Conservation (phyloP, 768 basidiomycete species). For the Neoboletus subvelutipes region DNA sequence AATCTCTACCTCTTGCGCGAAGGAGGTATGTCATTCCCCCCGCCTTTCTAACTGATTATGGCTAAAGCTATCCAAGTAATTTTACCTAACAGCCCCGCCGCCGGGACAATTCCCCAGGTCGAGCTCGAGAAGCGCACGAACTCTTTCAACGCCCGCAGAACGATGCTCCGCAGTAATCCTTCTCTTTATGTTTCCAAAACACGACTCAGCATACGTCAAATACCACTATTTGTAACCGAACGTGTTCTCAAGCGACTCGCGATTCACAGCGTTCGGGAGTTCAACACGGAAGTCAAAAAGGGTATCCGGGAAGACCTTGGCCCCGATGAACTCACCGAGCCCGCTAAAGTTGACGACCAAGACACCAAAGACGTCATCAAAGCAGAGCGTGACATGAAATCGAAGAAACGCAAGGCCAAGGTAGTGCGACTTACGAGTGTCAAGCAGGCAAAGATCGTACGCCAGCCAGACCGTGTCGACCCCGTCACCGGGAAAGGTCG, state of each 20-base stretch:
- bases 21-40: slow-evolving; percentile 61
- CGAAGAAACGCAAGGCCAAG: slow-evolving; percentile 25
- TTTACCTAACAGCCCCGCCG: slow-evolving; percentile 81
- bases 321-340: slow-evolving; percentile 67
- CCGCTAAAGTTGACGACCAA: slow-evolving; percentile 28
- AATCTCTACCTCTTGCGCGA: slow-evolving; percentile 95
- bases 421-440: slow-evolving; percentile 49
- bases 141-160: slow-evolving; percentile 83
- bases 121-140: slow-evolving; percentile 85
- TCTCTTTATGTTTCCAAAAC: slow-evolving; percentile 93
- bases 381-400: slow-evolving; percentile 20
- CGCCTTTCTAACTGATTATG: neutral
- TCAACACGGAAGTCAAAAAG: slow-evolving; percentile 73
- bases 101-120: slow-evolving; percentile 61
- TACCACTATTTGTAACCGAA: slow-evolving; percentile 89
- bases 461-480: slow-evolving; percentile 88
- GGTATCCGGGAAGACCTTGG: slow-evolving; percentile 60
- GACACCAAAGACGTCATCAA: slow-evolving; percentile 32
- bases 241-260: slow-evolving; percentile 86
- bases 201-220: slow-evolving; percentile 89
- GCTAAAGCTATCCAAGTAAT: slow-evolving; percentile 59
- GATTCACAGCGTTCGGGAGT: slow-evolving; percentile 73
- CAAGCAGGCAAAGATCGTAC: slow-evolving; percentile 90
- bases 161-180: slow-evolving; percentile 86
- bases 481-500: slow-evolving; percentile 81